Percentiles rank a stretch among this genome's conserved stretches.
Conservation (phyloP, 2,329 filamentous ascomycete genomes). For the Dactylellina haptotyla region DNA sequence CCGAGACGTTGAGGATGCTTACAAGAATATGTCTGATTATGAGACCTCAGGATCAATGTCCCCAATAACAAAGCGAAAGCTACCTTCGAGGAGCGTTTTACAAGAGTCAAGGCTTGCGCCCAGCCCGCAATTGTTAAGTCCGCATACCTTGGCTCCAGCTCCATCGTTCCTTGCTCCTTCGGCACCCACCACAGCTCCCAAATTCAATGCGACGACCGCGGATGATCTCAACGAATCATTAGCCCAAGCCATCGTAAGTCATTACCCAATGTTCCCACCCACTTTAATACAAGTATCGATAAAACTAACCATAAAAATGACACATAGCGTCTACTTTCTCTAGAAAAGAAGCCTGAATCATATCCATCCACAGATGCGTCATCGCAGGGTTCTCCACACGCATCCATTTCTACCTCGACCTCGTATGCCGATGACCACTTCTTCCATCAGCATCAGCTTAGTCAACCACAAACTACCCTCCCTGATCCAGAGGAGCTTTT, state of each 20-base stretch:
- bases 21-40: constrained; percentile 50
- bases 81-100: constrained; percentile 37
- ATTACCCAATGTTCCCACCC: background rate
- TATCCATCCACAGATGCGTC: constrained; percentile 40
- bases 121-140: constrained; percentile 33
- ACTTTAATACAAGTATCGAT: background rate
- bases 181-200: constrained; percentile 8
- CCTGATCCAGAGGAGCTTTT: constrained; percentile 48
- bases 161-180: constrained; percentile 33
- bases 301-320: background rate
- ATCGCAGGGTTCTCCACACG: constrained; percentile 37
- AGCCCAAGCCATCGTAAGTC: constrained; percentile 52
- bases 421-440: constrained; percentile 46
- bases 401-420: constrained; percentile 41
- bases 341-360: constrained; percentile 51
- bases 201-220: constrained; percentile 17
- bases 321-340: constrained; percentile 31
- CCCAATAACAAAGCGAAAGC: constrained; percentile 36
- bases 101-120: constrained; percentile 41
- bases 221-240: constrained; percentile 47
- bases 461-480: constrained; percentile 15
- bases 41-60: constrained; percentile 45
- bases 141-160: constrained; percentile 26
- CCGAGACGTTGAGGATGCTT: constrained; percentile 45
- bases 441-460: constrained; percentile 16